phyloP scores from a whole-genome alignment of 1,139 yeast species.

The Saccharomyces hybrid region DNA sequence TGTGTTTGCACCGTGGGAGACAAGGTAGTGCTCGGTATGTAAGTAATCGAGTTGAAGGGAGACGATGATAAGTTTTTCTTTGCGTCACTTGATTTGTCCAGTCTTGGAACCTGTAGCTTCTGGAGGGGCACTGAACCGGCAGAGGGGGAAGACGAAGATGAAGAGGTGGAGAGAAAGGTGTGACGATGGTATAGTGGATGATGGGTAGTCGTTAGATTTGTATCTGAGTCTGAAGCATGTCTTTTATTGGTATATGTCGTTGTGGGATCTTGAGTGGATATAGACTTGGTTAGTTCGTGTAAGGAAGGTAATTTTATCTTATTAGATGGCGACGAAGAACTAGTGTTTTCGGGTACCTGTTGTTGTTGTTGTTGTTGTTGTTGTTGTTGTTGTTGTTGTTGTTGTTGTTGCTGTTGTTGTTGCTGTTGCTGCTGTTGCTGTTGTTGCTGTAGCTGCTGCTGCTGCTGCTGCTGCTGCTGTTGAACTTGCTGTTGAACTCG shows the following conservation, averaged over 20 bases:
- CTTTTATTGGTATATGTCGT: background rate
- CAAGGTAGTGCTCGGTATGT: background rate
- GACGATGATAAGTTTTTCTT: background rate
- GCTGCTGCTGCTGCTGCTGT: background rate
- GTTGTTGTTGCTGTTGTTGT: background rate
- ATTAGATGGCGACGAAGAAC: background rate
- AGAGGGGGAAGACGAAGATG: conserved; percentile 5
- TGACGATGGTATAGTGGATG: background rate
- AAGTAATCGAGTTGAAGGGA: background rate
- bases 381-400: background rate
- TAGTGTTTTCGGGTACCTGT: too few species aligned
- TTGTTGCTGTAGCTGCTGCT: background rate
- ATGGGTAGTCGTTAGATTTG: too few species aligned
- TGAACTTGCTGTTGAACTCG: too few species aligned
- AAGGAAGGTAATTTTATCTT: background rate
- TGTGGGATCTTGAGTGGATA: background rate
- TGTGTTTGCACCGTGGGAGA: background rate
- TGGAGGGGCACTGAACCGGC: conserved; percentile 1
- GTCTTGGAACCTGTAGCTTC: conserved; percentile 5
- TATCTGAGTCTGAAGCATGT: background rate
- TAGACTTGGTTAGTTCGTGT: background rate
- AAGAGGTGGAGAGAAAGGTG: background rate
- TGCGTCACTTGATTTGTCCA: background rate
- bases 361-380: background rate
- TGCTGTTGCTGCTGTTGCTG: too few species aligned